Conservation (phyloP, 1,139 yeast species). For the Diutina pseudorugosa region DNA sequence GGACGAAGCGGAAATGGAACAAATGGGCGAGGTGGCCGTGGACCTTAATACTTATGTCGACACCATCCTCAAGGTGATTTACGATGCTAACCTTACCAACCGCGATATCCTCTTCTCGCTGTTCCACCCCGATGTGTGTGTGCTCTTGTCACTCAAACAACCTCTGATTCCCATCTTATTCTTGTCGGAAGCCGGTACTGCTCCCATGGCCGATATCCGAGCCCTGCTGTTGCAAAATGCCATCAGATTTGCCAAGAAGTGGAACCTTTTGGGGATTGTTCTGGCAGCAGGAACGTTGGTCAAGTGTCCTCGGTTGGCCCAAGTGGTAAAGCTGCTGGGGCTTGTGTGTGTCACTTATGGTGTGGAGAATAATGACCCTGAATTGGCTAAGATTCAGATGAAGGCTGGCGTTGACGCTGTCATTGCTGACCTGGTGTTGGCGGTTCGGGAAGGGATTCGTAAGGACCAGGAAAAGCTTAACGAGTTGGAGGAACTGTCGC, state of each 20-base stretch:
- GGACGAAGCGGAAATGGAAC: constrained; percentile 83
- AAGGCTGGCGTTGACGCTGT: constrained; percentile 96
- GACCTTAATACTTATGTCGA: constrained; percentile 85
- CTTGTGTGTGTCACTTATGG: constrained; percentile 94
- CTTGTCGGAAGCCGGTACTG: constrained; percentile 81
- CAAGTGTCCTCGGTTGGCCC: constrained; percentile 77
- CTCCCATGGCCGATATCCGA: constrained; percentile 75
- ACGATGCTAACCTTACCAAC: constrained; percentile 60
- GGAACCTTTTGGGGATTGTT: constrained; percentile 90
- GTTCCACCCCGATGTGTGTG: constrained; percentile 89
- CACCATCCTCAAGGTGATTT: constrained; percentile 69
- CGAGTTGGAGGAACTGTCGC: background rate
- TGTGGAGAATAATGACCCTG: constrained; percentile 72
- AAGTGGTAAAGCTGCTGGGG: constrained; percentile 81
- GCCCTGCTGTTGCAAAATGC: constrained; percentile 87
- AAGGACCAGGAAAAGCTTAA: constrained; percentile 6
- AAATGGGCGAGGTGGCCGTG: constrained; percentile 74
- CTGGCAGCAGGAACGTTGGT: constrained; percentile 81
- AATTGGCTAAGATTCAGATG: constrained; percentile 75
- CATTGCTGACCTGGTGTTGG: constrained; percentile 88
- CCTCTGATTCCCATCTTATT: constrained; percentile 86
- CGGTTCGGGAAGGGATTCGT: constrained; percentile 75
- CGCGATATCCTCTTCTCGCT: constrained; percentile 86
- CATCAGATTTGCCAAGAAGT: constrained; percentile 77
- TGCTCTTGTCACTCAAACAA: constrained; percentile 77